Evolutionary conservation across 352 stramenopile species (phyloP), one percentile per base, ranked within the genome.

Genomic region (Globisporangium echinulatum): DNA sequence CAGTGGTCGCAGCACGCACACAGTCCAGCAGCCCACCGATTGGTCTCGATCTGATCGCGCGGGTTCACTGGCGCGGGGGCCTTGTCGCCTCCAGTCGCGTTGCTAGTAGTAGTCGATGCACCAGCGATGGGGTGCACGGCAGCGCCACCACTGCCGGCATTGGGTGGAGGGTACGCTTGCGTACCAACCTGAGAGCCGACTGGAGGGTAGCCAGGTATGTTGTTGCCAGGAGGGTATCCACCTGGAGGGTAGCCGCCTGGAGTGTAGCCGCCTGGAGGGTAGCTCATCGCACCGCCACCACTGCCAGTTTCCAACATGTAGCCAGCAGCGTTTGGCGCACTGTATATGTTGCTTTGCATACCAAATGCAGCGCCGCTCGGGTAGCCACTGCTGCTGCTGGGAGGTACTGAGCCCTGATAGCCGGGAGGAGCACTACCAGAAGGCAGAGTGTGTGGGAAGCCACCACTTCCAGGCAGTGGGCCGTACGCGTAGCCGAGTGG

Each of bases 1-100:
- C 52, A 58, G 59, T 59, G 38, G 33, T 67, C 58, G 39, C 52
- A 68, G 63, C 69, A 74, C 10, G 57, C 58, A 50, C 62, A 77
- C 15, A 74, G 56, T 2, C 62, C 55, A 6, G 50, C 49, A 1
- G 19, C 47, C 66, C 66, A 72, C 13, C n/a, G 36, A 3, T 47
- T 48, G n/a, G 40, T 61, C 38, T 55, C n/a, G 48, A 61, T 56
- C 14, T 46, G 14, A 33, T 52, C 37, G 25, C 33, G 54, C 9
- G 43, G 54, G 44, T 55, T n/a, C 9, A 52, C 25, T 46, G 38
- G 17, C 13, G 11, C 47, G 47, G 6, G 59, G n/a, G 53, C 25
- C 25, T 33, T 33, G 25, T 33, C 25, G 25, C 25, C 25, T 33
- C 25, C 25, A 33, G 25, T 33, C 25, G 2, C 25, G 25, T 33